Evolutionary conservation across 2,329 filamentous ascomycete genomes (phyloP), one percentile per base, ranked within the genome.

Genomic region (Scytalidium lignicola): DNA sequence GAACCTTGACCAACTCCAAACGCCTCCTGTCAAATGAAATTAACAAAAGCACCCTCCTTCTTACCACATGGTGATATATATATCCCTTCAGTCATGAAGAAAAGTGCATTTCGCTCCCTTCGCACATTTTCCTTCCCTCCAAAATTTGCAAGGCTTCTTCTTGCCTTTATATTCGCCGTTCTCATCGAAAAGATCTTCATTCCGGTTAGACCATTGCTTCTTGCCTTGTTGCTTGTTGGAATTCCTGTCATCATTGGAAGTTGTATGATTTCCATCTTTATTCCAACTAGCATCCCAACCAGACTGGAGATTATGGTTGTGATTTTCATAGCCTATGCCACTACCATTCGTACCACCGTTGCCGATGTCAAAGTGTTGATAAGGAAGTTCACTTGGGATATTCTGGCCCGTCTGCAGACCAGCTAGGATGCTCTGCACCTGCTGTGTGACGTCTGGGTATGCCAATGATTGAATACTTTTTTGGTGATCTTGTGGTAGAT

Each of bases 31-130:
- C 32, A 37, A 17, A 37, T 5, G n/a, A 37, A n/a, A 37, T 37
- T 17, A 17, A 17, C n/a, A 37, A 37, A 37, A 37, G 10, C 32
- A 5, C 6, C 12, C 5, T 15, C n/a, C 5, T 37, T 13, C 5
- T n/a, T 5, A 4, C 32, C 5, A 37, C 32, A 37, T 26, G 23
- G 10, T 26, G 15, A n/a, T 37, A 5, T 17, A 8, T 37, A 4
- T 37, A 17, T 37, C 15, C 32, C 4, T 37, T 37, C 58, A 59
- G 40, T 87, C 83, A 61, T 90, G 86, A 49, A 85, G 76, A 65
- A 85, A 90, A 2, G 85, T 88, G 69, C 86, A 89, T 59, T 82
- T 82, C 29, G 85, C 83, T 19, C 86, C 86, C 62, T 88, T 84
- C 6, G 79, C 80, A 67, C 86, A 89, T 62, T 83, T 83, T 13